These are phyloP conservation scores for Mycosphaerella sp. DNA, from an alignment of 2,329 filamentous ascomycete species.

Conservation along the genomic window DNA sequence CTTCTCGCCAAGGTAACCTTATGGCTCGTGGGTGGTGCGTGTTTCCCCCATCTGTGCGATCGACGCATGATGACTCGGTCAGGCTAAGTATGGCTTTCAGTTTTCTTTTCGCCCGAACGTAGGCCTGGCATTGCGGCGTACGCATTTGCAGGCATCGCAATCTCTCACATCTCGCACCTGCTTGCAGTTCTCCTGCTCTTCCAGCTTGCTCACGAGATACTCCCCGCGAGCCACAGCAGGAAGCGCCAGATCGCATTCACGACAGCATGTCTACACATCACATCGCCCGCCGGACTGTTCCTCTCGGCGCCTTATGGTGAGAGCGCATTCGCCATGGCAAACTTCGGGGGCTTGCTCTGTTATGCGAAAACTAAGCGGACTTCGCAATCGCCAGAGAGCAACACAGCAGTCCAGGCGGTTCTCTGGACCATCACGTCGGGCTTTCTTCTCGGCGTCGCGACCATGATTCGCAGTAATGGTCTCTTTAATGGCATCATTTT, in stretches of 20 bases:
- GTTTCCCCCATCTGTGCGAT: conserved; percentile 20
- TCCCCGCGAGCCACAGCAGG: conserved; percentile 34
- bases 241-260: conserved; percentile 54
- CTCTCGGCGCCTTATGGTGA: conserved; percentile 82
- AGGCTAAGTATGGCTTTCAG: conserved; percentile 28
- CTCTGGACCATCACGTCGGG: conserved; percentile 27
- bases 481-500: conserved; percentile 74
- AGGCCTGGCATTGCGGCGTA: conserved; percentile 28
- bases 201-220: conserved; percentile 55
- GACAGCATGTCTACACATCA: conserved; percentile 66
- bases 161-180: conserved; percentile 71
- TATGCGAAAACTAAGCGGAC: conserved; percentile 49
- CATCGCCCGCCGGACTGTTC: conserved; percentile 85
- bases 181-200: conserved; percentile 68
- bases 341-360: conserved; percentile 64
- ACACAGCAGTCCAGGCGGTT: conserved; percentile 27
- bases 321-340: conserved; percentile 68
- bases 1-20: conserved; percentile 45
- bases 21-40: conserved; percentile 39
- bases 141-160: conserved; percentile 52
- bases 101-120: neutral
- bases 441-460: conserved; percentile 60
- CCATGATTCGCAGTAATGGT: conserved; percentile 76
- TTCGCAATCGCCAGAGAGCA: neutral
- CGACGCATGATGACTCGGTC: neutral